Evolutionary conservation across 2,329 filamentous ascomycete species (phyloP).

Genomic region (Verticillium alfalfae): DNA sequence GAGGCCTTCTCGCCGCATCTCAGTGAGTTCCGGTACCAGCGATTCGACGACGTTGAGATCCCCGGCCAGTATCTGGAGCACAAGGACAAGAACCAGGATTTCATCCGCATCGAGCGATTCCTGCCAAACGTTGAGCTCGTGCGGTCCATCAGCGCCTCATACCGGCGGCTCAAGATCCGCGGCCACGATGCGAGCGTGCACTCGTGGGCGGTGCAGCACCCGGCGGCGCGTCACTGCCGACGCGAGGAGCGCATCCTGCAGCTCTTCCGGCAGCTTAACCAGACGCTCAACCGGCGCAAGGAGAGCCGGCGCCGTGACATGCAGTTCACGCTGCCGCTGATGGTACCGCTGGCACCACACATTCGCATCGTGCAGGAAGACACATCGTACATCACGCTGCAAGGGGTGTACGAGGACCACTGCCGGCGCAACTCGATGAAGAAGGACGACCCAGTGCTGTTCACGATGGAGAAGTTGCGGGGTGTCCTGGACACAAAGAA

Average conservation of each 20-base stretch:
- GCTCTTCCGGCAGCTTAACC: constrained; percentile 96
- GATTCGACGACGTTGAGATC: constrained; percentile 97
- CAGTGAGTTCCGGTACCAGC: constrained; percentile 94
- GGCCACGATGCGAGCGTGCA: constrained; percentile 98
- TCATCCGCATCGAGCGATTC: constrained; percentile 95
- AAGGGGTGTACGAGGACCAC: constrained; percentile 94
- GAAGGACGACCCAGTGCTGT: constrained; percentile 93
- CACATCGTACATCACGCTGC: constrained; percentile 85
- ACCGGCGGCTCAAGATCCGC: constrained; percentile 89
- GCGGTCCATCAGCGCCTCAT: constrained; percentile 82
- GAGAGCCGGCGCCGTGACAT: constrained; percentile 90
- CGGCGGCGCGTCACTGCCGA: constrained; percentile 84
- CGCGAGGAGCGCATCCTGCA: constrained; percentile 94
- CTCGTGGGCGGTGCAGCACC: constrained; percentile 93
- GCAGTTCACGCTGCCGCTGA: constrained; percentile 91
- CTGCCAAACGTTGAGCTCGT: constrained; percentile 91
- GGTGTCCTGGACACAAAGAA: constrained; percentile 66
- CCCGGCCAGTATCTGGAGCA: constrained; percentile 96
- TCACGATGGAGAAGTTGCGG: constrained; percentile 90
- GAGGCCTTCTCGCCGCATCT: constrained; percentile 86
- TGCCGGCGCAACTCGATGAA: constrained; percentile 80
- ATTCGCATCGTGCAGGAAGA: constrained; percentile 96
- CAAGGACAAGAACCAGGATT: constrained; percentile 98
- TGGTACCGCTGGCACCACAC: constrained; percentile 91
- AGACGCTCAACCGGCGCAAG: constrained; percentile 84